Evolutionary conservation across 768 basidiomycete species (phyloP).

Genomic region (Naganishia antarctica): DNA sequence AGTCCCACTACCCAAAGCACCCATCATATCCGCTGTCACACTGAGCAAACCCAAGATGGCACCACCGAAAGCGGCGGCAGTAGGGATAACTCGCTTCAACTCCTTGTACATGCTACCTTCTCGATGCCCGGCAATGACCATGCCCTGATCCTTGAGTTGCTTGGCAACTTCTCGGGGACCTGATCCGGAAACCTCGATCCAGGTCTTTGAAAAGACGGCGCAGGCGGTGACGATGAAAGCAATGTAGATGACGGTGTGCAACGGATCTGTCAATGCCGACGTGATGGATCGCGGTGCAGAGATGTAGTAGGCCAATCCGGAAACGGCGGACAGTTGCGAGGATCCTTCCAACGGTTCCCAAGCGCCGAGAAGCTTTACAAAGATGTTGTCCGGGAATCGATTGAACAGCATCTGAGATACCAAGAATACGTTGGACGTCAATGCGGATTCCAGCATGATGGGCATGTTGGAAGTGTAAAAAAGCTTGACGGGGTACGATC

Average conservation of each 20-base stretch:
- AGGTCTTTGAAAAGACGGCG: slow-evolving; percentile 97
- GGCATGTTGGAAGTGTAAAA: slow-evolving; percentile 99
- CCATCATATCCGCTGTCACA: slow-evolving; percentile 88
- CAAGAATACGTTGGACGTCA: slow-evolving; percentile 92
- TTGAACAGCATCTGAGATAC: slow-evolving; percentile 89
- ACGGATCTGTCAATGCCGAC: slow-evolving; percentile 81
- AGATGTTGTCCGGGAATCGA: slow-evolving; percentile 83
- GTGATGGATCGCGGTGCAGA: slow-evolving; percentile 92
- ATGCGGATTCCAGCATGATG: slow-evolving; percentile 94
- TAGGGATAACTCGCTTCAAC: slow-evolving; percentile 94
- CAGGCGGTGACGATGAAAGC: slow-evolving; percentile 88
- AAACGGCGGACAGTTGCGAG: slow-evolving; percentile 73
- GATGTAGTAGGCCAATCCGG: slow-evolving; percentile 96
- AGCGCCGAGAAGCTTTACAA: slow-evolving; percentile 85
- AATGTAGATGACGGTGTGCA: slow-evolving; percentile 88
- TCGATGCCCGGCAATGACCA: slow-evolving; percentile 78
- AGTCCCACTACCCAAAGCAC: slow-evolving; percentile 83
- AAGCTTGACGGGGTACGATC: slow-evolving; percentile 91
- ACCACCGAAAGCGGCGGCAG: slow-evolving; percentile 93
- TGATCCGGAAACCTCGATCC: slow-evolving; percentile 97
- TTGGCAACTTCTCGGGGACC: slow-evolving; percentile 95
- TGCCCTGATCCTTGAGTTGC: slow-evolving; percentile 96
- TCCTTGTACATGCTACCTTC: slow-evolving; percentile 99
- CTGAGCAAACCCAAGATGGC: slow-evolving; percentile 90
- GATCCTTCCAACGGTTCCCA: slow-evolving; percentile 99